phyloP scores from a whole-genome alignment of 352 stramenopile species.

The Thraustochytrium striatum region DNA sequence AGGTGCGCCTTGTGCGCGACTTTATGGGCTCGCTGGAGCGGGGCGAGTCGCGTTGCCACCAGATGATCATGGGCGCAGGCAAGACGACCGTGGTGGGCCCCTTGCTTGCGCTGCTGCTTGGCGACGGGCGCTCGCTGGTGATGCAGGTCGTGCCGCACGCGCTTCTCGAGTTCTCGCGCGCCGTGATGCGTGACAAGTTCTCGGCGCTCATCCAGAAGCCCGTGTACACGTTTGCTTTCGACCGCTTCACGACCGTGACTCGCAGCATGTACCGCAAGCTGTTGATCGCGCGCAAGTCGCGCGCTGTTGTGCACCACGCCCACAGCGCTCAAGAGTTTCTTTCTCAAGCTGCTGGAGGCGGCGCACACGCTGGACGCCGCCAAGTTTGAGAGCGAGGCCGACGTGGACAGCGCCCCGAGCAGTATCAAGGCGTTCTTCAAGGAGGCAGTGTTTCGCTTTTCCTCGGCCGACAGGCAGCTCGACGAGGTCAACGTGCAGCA shows the following conservation, averaged over 20 bases:
- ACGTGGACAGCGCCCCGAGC: conserved; percentile 17
- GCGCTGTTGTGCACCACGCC: conserved; percentile 96
- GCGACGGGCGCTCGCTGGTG: conserved; percentile 87
- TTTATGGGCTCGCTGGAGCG: conserved; percentile 82
- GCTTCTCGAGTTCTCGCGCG: conserved; percentile 94
- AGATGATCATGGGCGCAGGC: conserved; percentile 99
- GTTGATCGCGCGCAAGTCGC: conserved; percentile 67
- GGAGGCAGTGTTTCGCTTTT: background rate
- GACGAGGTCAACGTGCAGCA: conserved; percentile 61
- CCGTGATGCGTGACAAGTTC: conserved; percentile 95
- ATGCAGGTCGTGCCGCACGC: conserved; percentile 95
- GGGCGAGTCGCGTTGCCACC: conserved; percentile 74
- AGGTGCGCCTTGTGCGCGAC: conserved; percentile 98
- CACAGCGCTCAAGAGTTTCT: conserved; percentile 98
- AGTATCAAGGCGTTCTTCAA: conserved; percentile 37
- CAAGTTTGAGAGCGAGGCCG: conserved; percentile 4
- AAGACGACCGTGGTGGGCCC: conserved; percentile 99
- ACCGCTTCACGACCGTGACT: conserved; percentile 61
- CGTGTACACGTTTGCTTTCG: conserved; percentile 98
- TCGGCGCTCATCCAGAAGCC: conserved; percentile 93
- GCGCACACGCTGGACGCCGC: conserved; percentile 53
- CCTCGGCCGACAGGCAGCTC: background rate
- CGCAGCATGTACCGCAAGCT: conserved; percentile 32
- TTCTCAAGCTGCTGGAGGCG: conserved; percentile 95
- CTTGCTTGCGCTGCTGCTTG: conserved; percentile 94